phyloP scores from a whole-genome alignment of 2,329 filamentous ascomycete species.

The Fusarium tanahbumbuense region DNA sequence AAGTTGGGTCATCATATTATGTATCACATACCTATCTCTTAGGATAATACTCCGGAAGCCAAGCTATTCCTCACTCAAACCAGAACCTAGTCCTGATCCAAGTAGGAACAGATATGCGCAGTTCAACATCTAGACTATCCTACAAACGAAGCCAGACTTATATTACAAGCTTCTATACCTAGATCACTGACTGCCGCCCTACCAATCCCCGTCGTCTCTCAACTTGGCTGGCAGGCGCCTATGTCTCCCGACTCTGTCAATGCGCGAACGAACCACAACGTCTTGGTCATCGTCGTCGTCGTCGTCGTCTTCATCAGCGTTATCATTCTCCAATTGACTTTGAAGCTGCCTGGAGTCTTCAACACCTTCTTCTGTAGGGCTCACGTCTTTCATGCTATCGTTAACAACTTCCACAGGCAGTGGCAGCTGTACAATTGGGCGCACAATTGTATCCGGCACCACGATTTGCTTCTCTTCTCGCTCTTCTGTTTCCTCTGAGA shows the following conservation, averaged over 20 bases:
- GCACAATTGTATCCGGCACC: conserved; percentile 27
- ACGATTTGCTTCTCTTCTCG: conserved; percentile 26
- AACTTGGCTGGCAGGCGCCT: conserved; percentile 53
- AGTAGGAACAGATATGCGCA: conserved; percentile 3
- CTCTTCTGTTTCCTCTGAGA: conserved; percentile 19
- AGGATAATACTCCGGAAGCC: conserved; percentile 1
- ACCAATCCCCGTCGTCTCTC: conserved; percentile 48
- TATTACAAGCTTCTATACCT: conserved; percentile 1
- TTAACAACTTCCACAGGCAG: conserved; percentile 15
- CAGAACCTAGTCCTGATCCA: conserved; percentile 18
- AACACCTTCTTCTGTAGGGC: conserved; percentile 47
- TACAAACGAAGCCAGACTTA: conserved; percentile 6
- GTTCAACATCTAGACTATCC: conserved; percentile 10
- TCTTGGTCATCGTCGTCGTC: conserved; percentile 51
- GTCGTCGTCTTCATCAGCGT: conserved; percentile 48
- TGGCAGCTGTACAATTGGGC: conserved; percentile 3
- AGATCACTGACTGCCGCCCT: conserved; percentile 27
- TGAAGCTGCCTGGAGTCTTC: conserved; percentile 29
- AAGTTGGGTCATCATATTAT: conserved; percentile 5
- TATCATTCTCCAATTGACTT: conserved; percentile 42
- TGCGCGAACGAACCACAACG: conserved; percentile 44
- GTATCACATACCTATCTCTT: neutral
- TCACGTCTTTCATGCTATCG: conserved; percentile 46
- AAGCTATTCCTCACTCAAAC: neutral
- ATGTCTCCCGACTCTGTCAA: conserved; percentile 46